Evolutionary conservation across 768 basidiomycete species (phyloP).

Genomic region (Ephemerocybe angulata): DNA sequence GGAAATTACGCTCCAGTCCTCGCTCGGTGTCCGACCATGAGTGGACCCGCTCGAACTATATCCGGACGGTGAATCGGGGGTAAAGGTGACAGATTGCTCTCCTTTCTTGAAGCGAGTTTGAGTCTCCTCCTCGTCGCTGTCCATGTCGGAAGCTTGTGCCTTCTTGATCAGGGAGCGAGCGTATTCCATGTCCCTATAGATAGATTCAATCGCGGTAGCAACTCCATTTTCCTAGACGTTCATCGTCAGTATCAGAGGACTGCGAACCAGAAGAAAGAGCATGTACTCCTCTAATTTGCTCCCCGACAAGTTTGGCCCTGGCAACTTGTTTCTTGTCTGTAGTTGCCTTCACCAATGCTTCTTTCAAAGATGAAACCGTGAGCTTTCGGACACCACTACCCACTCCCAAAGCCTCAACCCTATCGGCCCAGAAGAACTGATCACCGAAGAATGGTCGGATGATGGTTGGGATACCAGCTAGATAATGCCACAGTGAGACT

Average conservation of each 20-base stretch:
- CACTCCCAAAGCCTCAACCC: conserved; percentile 93
- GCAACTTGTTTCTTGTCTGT: conserved; percentile 86
- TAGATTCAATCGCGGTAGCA: conserved; percentile 85
- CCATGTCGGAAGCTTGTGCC: conserved; percentile 29
- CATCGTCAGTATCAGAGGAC: not conserved
- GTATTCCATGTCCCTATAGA: conserved; percentile 96
- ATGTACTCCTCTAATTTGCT: conserved; percentile 78
- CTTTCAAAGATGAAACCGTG: conserved; percentile 70
- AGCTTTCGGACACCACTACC: conserved; percentile 87
- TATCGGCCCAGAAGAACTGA: conserved; percentile 96
- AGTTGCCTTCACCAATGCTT: conserved; percentile 78
- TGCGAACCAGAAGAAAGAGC: not conserved
- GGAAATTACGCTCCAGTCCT: conserved; percentile 87
- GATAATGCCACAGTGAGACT: too few relatives aligned
- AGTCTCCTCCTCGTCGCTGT: conserved; percentile 31
- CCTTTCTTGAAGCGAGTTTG: conserved; percentile 31
- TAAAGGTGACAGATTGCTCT: conserved; percentile 34
- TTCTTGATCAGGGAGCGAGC: conserved; percentile 83
- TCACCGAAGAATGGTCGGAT: conserved; percentile 98
- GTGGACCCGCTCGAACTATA: conserved; percentile 56
- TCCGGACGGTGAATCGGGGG: conserved; percentile 40
- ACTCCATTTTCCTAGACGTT: conserved; percentile 88
- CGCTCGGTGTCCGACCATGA: conserved; percentile 51
- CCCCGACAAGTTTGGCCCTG: conserved; percentile 79
- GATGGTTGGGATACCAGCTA: conserved; percentile 92